Evolutionary conservation across 2,329 filamentous ascomycete species (phyloP).

Genomic region (Aureobasidium melanogenum): DNA sequence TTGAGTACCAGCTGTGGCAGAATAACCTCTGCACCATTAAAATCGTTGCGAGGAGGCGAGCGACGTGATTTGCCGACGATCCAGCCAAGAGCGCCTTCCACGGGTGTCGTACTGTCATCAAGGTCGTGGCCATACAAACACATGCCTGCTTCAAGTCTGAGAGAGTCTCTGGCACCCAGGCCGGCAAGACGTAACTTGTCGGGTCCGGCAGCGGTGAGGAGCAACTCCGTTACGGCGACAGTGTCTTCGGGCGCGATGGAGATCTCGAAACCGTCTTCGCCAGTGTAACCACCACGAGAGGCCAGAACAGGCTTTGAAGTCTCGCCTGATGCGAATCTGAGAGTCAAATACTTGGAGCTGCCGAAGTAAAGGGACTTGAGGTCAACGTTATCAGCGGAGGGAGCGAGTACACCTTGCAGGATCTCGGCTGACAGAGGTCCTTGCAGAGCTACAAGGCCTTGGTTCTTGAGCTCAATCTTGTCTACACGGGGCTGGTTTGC

Average conservation of each 20-base stretch:
- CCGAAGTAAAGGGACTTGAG: slow-evolving; percentile 75
- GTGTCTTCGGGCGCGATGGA: slow-evolving; percentile 64
- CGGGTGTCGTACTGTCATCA: slow-evolving; percentile 65
- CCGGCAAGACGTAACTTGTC: slow-evolving; percentile 73
- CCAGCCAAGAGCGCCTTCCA: slow-evolving; percentile 63
- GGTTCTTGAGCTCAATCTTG: slow-evolving; percentile 44
- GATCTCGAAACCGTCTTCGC: slow-evolving; percentile 97
- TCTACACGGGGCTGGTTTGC: slow-evolving; percentile 29
- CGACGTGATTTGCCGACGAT: slow-evolving; percentile 74
- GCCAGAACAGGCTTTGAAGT: slow-evolving; percentile 55
- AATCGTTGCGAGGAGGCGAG: slow-evolving; percentile 46
- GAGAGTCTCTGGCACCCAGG: slow-evolving; percentile 80
- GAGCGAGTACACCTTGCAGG: slow-evolving; percentile 54
- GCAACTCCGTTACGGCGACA: slow-evolving; percentile 56
- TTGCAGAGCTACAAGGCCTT: slow-evolving; percentile 81
- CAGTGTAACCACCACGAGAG: slow-evolving; percentile 88
- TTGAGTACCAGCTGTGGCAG: slow-evolving; percentile 65
- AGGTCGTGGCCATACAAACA: slow-evolving; percentile 99
- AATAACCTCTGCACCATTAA: slow-evolving; percentile 75
- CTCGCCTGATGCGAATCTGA: slow-evolving; percentile 50
- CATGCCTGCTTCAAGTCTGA: slow-evolving; percentile 94
- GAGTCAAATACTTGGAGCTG: slow-evolving; percentile 55
- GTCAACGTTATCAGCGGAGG: slow-evolving; percentile 34
- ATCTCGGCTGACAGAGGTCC: slow-evolving; percentile 68
- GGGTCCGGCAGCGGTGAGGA: slow-evolving; percentile 50